phyloP scores from a whole-genome alignment of 106 monocot species.

The Acanthochlamys bracteata region DNA sequence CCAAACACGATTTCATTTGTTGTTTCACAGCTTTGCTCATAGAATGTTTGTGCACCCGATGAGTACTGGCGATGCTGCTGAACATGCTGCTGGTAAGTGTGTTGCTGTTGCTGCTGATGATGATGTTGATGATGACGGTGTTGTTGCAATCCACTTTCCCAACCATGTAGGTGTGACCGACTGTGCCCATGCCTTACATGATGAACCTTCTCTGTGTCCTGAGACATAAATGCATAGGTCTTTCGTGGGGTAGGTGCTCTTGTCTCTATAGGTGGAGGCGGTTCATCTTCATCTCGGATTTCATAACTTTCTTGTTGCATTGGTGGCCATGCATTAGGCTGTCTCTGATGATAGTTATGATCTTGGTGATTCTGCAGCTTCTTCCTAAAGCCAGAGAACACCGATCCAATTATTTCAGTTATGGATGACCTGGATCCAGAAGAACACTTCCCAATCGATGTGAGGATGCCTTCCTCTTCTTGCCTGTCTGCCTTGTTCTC shows the following conservation, averaged over 20 bases:
- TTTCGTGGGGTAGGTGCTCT: conserved; percentile 66
- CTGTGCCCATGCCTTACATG: conserved; percentile 50
- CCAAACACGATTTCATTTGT: conserved; percentile 94
- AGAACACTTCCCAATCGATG: conserved; percentile 50
- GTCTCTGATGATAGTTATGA: conserved; percentile 17
- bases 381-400: conserved; percentile 34
- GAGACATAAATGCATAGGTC: conserved; percentile 92
- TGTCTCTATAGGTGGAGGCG: conserved; percentile 56
- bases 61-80: conserved; percentile 76
- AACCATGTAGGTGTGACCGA: conserved; percentile 37
- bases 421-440: conserved; percentile 37
- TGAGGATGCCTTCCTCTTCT: conserved; percentile 53
- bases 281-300: conserved; percentile 68
- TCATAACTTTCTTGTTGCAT: conserved; percentile 80
- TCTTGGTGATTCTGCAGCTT: conserved; percentile 27
- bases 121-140: conserved; percentile 21
- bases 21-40: conserved; percentile 72
- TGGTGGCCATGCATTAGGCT: conserved; percentile 35
- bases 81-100: conserved; percentile 41
- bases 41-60: conserved; percentile 70
- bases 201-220: conserved; percentile 72
- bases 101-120: conserved; percentile 19
- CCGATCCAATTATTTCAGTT: conserved; percentile 26
- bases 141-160: conserved; percentile 34
- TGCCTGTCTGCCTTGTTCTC: conserved; percentile 48